A percentile compares a stretch with the other conserved stretches of the same genome.
phyloP scores from a whole-genome alignment of 2,329 filamentous ascomycete species.

The Clonostachys rhizophaga region DNA sequence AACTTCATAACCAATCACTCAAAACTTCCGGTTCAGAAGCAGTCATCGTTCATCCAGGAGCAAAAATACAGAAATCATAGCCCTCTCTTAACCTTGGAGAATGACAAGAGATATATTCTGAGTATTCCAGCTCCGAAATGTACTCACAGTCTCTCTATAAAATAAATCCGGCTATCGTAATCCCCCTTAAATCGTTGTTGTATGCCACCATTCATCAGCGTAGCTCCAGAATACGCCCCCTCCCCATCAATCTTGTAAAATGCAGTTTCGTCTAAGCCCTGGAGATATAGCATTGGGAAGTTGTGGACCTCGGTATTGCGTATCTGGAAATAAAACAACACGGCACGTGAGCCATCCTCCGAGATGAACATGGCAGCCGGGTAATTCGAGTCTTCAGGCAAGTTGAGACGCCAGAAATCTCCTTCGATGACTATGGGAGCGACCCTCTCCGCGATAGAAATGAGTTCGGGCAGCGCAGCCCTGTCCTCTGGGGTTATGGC shows the following conservation, averaged over 20 bases:
- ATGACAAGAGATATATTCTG: too few species aligned
- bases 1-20: too few species aligned
- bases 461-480: slow-evolving; percentile 45
- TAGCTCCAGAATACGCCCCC: slow-evolving; percentile 48
- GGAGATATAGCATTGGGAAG: slow-evolving; percentile 46
- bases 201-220: slow-evolving; percentile 58
- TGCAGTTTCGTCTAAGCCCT: slow-evolving; percentile 50
- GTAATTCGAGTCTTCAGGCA: slow-evolving; percentile 57
- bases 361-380: slow-evolving; percentile 57
- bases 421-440: slow-evolving; percentile 56
- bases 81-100: too few species aligned
- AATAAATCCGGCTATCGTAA: slow-evolving; percentile 53
- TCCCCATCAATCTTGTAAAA: slow-evolving; percentile 49
- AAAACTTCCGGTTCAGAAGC: too few species aligned
- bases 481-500: slow-evolving; percentile 46
- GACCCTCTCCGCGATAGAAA: slow-evolving; percentile 47
- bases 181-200: slow-evolving; percentile 42
- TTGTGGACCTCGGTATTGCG: slow-evolving; percentile 42
- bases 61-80: too few species aligned
- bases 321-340: slow-evolving; percentile 59
- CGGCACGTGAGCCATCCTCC: slow-evolving; percentile 39
- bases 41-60: too few species aligned
- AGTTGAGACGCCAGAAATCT: slow-evolving; percentile 52
- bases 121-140: too few species aligned
- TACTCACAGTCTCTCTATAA: slow-evolving; percentile 34